Percentiles rank a stretch among this genome's conserved stretches.
Evolutionary conservation across 441 rosid genomes (phyloP).

Genomic region (Capsella rubella): DNA sequence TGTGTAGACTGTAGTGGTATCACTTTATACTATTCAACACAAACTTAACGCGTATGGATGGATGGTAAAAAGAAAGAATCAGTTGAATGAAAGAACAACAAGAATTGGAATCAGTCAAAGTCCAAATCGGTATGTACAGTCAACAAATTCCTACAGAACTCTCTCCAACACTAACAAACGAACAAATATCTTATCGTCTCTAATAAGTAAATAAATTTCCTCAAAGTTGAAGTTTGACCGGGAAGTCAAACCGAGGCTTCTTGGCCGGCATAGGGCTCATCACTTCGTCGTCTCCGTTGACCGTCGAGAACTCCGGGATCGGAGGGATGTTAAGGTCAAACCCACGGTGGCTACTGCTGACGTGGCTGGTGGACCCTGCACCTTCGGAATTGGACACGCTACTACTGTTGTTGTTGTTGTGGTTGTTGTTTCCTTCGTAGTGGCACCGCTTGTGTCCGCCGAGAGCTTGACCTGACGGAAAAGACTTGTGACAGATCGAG

Average conservation of each 20-base stretch:
- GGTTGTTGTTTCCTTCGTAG: conserved; percentile 72
- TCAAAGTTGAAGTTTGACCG: conserved; percentile 31
- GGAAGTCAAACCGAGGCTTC: conserved; percentile 56
- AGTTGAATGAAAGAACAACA: conserved; percentile 22
- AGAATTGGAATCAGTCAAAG: conserved; percentile 33
- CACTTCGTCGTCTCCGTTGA: conserved; percentile 78
- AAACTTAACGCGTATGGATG: conserved; percentile 1
- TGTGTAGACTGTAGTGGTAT: conserved; percentile 10
- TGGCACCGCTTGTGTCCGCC: conserved; percentile 83
- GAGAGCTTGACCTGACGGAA: conserved; percentile 74
- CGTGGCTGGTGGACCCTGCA: conserved; percentile 48
- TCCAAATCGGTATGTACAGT: conserved; percentile 39
- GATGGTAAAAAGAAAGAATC: conserved; percentile 17
- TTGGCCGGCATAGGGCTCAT: conserved; percentile 79
- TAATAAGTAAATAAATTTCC: conserved; percentile 3
- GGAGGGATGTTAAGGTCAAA: conserved; percentile 79
- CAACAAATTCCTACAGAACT: conserved; percentile 39
- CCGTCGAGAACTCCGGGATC: conserved; percentile 55
- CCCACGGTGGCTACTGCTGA: conserved; percentile 50
- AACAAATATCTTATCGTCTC: conserved; percentile 24
- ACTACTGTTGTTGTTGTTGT: conserved; percentile 65
- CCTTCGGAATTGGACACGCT: conserved; percentile 76
- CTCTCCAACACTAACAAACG: conserved; percentile 6
- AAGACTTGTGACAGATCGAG: conserved; percentile 78
- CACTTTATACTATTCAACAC: conserved; percentile 19